Percentiles rank a stretch among this genome's conserved stretches.
Conservation (phyloP, 345 rosid species). For the Gynandropsis gynandra region DNA sequence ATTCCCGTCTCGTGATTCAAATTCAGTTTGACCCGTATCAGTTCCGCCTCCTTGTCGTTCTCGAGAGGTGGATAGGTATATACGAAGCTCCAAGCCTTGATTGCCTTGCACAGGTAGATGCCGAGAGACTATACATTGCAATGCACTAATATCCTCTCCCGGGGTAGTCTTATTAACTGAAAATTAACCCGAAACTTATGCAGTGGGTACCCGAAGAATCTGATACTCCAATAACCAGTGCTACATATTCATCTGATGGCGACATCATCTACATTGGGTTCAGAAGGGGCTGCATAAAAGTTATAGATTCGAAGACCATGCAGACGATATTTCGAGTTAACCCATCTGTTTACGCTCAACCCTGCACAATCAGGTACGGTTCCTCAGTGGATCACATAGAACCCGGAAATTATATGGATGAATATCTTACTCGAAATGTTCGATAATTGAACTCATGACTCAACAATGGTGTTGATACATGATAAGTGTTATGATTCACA, state of each 20-base stretch:
- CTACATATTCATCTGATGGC: conserved; percentile 24
- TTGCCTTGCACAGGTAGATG: conserved; percentile 25
- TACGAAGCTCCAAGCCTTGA: conserved; percentile 16
- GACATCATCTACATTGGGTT: conserved; percentile 26
- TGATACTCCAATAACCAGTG: conserved; percentile 16
- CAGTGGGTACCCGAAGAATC: conserved; percentile 27
- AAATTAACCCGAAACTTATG: background rate
- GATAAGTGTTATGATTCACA: background rate
- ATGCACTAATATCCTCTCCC: background rate
- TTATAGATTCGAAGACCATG: conserved; percentile 14
- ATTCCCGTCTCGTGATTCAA: conserved; percentile 9
- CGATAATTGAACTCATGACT: conserved; percentile 7
- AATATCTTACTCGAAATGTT: background rate
- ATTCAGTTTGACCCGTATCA: conserved; percentile 30
- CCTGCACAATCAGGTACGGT: conserved; percentile 20
- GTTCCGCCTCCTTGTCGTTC: conserved; percentile 21
- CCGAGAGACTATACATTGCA: conserved; percentile 3
- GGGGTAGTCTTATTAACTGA: conserved; percentile 4
- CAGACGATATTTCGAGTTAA: conserved; percentile 17
- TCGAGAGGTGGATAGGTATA: conserved; percentile 13
- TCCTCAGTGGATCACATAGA: background rate
- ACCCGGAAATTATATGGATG: background rate
- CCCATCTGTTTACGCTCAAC: conserved; percentile 13
- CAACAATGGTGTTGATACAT: background rate
- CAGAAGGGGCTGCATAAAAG: conserved; percentile 19